phyloP scores from a whole-genome alignment of 1,284 basidiomycete genomes.

The Boletus austroedulis region DNA sequence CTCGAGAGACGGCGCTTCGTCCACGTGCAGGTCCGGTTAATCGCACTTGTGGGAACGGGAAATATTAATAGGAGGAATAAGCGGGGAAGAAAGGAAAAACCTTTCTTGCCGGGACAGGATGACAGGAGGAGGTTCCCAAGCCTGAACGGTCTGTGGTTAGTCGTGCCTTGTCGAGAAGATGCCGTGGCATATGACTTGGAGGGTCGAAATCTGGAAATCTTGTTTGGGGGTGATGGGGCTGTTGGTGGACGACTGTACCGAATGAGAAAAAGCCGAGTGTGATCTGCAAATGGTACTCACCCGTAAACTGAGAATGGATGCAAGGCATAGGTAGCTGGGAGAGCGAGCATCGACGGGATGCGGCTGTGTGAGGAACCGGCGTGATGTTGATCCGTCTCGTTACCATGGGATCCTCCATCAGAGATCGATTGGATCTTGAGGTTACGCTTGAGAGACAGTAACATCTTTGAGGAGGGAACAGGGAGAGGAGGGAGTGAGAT shows the following conservation, averaged over 20 bases:
- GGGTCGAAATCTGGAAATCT: slow-evolving; percentile 12
- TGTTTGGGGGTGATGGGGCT: slow-evolving; percentile 20
- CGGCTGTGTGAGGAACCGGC: slow-evolving; percentile 3
- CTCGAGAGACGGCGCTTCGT: slow-evolving; percentile 80
- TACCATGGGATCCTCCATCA: background rate
- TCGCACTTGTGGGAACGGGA: slow-evolving; percentile 54
- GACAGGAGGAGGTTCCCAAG: slow-evolving; percentile 90
- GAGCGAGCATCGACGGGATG: slow-evolving; percentile 13
- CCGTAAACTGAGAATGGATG: slow-evolving; percentile 17
- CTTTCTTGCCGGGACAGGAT: slow-evolving; percentile 96
- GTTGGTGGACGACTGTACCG: slow-evolving; percentile 18
- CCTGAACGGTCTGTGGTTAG: slow-evolving; percentile 24
- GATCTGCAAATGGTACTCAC: slow-evolving; percentile 13
- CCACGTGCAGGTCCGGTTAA: slow-evolving; percentile 80
- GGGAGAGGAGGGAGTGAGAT: slow-evolving; percentile 29
- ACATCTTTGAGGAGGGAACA: slow-evolving; percentile 17
- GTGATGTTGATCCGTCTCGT: background rate
- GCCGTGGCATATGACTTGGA: slow-evolving; percentile 7
- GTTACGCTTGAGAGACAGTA: slow-evolving; percentile 28
- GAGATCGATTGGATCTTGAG: slow-evolving; percentile 8
- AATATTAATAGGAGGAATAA: background rate
- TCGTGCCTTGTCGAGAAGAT: background rate
- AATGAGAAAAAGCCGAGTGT: background rate
- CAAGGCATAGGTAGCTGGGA: slow-evolving; percentile 15
- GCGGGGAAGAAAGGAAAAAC: slow-evolving; percentile 34